Base-by-base conservation (phyloP, 108 stramenopile genomes). In the Cyclostephanos tholiformis region DNA sequence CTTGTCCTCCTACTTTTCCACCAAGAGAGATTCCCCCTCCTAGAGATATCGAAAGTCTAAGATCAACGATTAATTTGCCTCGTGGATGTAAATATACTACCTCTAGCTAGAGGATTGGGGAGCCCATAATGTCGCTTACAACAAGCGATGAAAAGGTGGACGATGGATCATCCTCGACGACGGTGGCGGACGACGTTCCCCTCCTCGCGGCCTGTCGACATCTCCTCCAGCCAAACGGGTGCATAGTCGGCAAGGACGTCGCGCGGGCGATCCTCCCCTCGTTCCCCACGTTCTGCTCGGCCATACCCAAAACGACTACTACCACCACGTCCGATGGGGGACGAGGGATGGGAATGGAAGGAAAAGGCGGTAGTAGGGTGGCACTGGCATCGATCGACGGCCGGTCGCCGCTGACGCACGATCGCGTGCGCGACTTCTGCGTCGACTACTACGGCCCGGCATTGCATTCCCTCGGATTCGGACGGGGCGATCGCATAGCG, bases 151-250 rank as follows among this genome's bases (percentile, higher is more conserved):
- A 4, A 32, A 32, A 4, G 32, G 32, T 32, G 3, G 32, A 32
- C 32, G 32, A 32, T 32, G 32, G 32, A 32, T 32, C 32, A 4
- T 32, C 32, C 3, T 7, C 41, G 44, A 3, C 44, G 44, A 17
- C 44, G 44, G 14, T 14, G 44, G 12, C 41, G 36, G 44, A 41
- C 41, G 36, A 32, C 32, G 35, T 85, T 11, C 87, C 87, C 2
- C 63, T 88, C 36, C 76, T 88, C 2, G 58, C 69, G 22, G 64
- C 80, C 0, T 77, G 79, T 57, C 63, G 72, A 2, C 85, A 84
- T 51, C 59, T 82, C 41, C 66, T 86, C 20, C 81, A 86, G 64
- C 83, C 85, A 0, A 84, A 79, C 57, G 88, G 88, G 22, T 75
- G 77, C 57, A 86, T 86, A 17, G 62, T 32, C 20, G 85, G 85